A percentile compares a stretch with the other conserved stretches of the same genome.
Evolutionary conservation across 2,329 filamentous ascomycete genomes (phyloP).

Genomic region (Cryphonectria japonica): DNA sequence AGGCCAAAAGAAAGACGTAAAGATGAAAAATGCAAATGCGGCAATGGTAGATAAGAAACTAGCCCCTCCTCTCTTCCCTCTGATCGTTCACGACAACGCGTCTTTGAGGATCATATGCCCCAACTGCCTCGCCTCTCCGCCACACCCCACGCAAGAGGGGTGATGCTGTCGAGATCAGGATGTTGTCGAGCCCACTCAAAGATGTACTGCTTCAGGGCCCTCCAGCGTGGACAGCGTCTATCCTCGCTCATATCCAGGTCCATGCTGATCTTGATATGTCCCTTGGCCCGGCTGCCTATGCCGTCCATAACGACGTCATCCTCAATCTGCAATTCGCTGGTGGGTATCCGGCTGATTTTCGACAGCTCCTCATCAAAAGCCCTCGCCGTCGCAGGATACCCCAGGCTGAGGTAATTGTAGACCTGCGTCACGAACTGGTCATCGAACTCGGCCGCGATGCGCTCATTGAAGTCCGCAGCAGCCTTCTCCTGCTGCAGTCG

Average conservation of each 20-base stretch:
- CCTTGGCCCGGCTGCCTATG: slow-evolving; percentile 56
- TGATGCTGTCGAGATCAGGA: slow-evolving; percentile 68
- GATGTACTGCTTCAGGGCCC: slow-evolving; percentile 81
- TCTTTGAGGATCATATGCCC: slow-evolving; percentile 57
- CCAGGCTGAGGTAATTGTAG: slow-evolving; percentile 93
- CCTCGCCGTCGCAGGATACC: slow-evolving; percentile 84
- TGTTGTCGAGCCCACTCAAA: slow-evolving; percentile 89
- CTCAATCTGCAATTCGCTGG: slow-evolving; percentile 72
- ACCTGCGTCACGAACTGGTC: slow-evolving; percentile 92
- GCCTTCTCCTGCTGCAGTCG: slow-evolving; percentile 54
- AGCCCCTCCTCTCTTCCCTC: background rate
- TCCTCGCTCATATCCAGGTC: slow-evolving; percentile 49
- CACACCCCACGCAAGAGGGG: slow-evolving; percentile 69
- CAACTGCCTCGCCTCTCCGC: slow-evolving; percentile 71
- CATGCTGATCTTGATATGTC: slow-evolving; percentile 74
- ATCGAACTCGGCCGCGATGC: slow-evolving; percentile 70
- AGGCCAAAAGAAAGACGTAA: background rate
- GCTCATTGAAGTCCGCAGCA: slow-evolving; percentile 54
- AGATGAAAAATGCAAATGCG: background rate
- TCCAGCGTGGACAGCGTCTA: slow-evolving; percentile 73
- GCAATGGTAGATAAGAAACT: background rate
- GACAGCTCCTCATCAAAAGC: slow-evolving; percentile 84
- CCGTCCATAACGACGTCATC: slow-evolving; percentile 61
- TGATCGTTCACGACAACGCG: background rate
- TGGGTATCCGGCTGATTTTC: slow-evolving; percentile 73